These are phyloP conservation scores for Ceratocystis papillata DNA, from an alignment of 2,329 filamentous ascomycete species.

Conservation along the genomic window DNA sequence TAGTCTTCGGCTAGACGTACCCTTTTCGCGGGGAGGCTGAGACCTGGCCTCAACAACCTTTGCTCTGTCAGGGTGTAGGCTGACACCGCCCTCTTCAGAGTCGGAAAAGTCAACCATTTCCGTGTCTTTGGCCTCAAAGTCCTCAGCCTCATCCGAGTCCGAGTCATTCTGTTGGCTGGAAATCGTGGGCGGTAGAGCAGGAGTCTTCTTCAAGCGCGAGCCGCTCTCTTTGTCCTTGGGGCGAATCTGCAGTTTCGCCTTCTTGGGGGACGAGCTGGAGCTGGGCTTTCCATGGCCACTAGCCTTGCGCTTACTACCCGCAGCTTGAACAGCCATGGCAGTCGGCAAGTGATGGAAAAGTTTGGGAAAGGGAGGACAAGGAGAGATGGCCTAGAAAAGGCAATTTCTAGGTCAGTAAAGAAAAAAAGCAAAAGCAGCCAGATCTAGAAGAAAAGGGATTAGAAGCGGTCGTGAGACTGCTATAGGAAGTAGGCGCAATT, in stretches of 20 bases:
- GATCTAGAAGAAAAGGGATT: background rate
- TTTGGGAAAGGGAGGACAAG: conserved; percentile 18
- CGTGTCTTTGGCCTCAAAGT: conserved; percentile 35
- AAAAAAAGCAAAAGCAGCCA: background rate
- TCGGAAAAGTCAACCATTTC: conserved; percentile 40
- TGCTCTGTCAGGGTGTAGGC: conserved; percentile 35
- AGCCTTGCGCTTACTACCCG: conserved; percentile 49
- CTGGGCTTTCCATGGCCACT: conserved; percentile 37
- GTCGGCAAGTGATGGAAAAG: conserved; percentile 5
- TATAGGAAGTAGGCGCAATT: background rate
- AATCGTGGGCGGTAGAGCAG: conserved; percentile 29
- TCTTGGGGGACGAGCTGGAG: conserved; percentile 39
- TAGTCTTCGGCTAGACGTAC: conserved; percentile 13
- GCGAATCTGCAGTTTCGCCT: conserved; percentile 38
- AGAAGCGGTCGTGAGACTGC: background rate
- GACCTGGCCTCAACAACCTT: conserved; percentile 29
- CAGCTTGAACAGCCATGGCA: conserved; percentile 31
- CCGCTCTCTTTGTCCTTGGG: conserved; percentile 28
- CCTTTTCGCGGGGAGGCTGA: conserved; percentile 20
- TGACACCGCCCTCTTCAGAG: conserved; percentile 44
- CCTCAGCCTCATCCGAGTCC: conserved; percentile 34
- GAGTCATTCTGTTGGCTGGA: conserved; percentile 30
- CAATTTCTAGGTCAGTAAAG: background rate
- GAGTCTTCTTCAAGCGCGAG: conserved; percentile 27
- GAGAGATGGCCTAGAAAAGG: background rate